Conservation (phyloP, 2,329 filamentous ascomycete genomes). For the Microsporum ferrugineum region DNA sequence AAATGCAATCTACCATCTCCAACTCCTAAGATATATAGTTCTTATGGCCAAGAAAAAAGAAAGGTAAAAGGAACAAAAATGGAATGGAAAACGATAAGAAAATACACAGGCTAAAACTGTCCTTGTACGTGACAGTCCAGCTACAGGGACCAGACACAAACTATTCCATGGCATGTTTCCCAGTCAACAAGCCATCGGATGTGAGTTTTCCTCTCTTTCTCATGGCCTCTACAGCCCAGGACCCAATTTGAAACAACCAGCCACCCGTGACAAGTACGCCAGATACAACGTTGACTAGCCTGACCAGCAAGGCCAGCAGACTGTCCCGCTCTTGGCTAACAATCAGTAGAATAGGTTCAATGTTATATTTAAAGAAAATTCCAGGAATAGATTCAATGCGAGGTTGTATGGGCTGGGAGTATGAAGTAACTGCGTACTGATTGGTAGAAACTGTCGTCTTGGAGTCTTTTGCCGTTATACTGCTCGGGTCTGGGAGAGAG, state of each 20-base stretch:
- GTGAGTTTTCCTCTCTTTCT: slow-evolving; percentile 32
- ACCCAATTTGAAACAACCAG: slow-evolving; percentile 77
- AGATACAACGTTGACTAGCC: slow-evolving; percentile 79
- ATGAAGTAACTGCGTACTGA: slow-evolving; percentile 93
- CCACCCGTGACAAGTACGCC: slow-evolving; percentile 88
- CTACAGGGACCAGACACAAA: slow-evolving; percentile 9
- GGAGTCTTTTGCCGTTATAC: slow-evolving; percentile 25
- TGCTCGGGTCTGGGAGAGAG: slow-evolving; percentile 26
- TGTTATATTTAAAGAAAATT: slow-evolving; percentile 97
- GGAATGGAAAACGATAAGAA: background rate
- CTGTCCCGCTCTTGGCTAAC: slow-evolving; percentile 72
- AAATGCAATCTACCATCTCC: background rate
- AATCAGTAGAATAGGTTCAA: slow-evolving; percentile 82
- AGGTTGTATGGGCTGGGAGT: slow-evolving; percentile 59
- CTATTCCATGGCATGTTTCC: slow-evolving; percentile 26
- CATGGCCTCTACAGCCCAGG: slow-evolving; percentile 53
- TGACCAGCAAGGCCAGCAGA: slow-evolving; percentile 62
- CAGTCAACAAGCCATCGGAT: slow-evolving; percentile 40
- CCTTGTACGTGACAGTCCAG: background rate
- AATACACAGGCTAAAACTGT: background rate
- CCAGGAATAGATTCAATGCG: slow-evolving; percentile 57
- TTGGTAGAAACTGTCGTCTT: slow-evolving; percentile 71
- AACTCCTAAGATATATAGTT: background rate
- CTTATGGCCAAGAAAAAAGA: background rate
- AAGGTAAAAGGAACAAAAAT: background rate